Percentiles rank a stretch among this genome's conserved stretches.
Conservation (phyloP, 176 grass and related monocot genomes). For the Rhynchospora tenuis region DNA sequence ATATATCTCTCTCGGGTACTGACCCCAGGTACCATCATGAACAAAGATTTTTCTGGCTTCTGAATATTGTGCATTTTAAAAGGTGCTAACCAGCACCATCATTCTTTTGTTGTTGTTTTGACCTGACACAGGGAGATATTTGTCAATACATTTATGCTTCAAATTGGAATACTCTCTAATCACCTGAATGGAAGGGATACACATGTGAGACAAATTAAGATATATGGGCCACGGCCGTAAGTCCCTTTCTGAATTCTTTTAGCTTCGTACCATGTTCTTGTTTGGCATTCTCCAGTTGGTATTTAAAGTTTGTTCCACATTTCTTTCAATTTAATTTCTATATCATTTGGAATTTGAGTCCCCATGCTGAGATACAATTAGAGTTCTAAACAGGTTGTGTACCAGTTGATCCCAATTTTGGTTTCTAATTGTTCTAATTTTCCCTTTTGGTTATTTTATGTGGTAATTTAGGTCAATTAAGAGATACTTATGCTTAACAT, state of each 20-base stretch:
- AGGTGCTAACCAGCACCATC: background rate
- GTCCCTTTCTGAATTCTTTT: slow-evolving; percentile 19
- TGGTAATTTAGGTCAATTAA: background rate
- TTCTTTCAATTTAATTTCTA: background rate
- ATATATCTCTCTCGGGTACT: slow-evolving; percentile 72
- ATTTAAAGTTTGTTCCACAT: background rate
- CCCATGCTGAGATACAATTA: background rate
- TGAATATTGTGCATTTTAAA: background rate
- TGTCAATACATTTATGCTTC: slow-evolving; percentile 93
- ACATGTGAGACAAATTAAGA: slow-evolving; percentile 82
- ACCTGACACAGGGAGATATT: slow-evolving; percentile 62
- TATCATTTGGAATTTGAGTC: background rate
- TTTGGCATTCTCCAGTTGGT: background rate
- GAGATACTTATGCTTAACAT: background rate
- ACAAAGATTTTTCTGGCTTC: background rate
- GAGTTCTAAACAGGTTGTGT: background rate
- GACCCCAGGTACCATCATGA: slow-evolving; percentile 61
- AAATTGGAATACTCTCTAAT: slow-evolving; percentile 77
- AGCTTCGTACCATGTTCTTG: background rate
- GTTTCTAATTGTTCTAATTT: background rate
- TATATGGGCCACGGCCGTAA: slow-evolving; percentile 87
- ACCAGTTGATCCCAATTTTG: background rate
- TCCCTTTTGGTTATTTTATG: background rate
- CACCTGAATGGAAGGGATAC: slow-evolving; percentile 94
- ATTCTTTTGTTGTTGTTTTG: slow-evolving; percentile 23